A percentile compares a stretch with the other conserved stretches of the same genome.
These are phyloP conservation scores for Thielaviopsis populi DNA, from an alignment of 2,329 filamentous ascomycete species.

Conservation along the genomic window DNA sequence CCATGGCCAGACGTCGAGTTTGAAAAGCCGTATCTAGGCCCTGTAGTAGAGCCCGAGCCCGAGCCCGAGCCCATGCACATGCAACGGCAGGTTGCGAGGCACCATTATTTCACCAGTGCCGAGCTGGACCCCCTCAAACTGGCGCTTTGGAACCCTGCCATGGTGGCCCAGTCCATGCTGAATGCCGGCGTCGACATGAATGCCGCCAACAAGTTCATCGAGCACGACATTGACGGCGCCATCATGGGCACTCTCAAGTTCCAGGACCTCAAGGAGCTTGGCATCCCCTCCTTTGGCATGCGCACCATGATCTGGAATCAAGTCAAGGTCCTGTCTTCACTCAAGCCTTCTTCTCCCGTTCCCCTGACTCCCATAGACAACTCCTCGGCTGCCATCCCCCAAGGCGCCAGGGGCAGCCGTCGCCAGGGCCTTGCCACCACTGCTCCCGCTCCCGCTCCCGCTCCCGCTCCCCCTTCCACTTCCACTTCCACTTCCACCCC, in stretches of 20 bases:
- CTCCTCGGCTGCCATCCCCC: slow-evolving; percentile 31
- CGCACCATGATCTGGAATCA: slow-evolving; percentile 67
- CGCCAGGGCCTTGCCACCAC: slow-evolving; percentile 15
- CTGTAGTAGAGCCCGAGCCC: neutral
- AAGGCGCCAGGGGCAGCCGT: slow-evolving; percentile 23
- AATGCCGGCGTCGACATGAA: slow-evolving; percentile 62
- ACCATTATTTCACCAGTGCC: slow-evolving; percentile 41
- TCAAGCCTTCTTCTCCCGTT: slow-evolving; percentile 34
- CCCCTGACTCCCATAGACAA: slow-evolving; percentile 49
- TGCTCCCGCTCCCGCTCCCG: slow-evolving; percentile 19
- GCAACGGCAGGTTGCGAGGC: neutral
- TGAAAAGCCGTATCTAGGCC: neutral
- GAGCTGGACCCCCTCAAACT: slow-evolving; percentile 46
- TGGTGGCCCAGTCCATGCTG: slow-evolving; percentile 77
- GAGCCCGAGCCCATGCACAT: neutral
- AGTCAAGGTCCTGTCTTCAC: slow-evolving; percentile 53
- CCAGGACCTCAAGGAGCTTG: slow-evolving; percentile 69
- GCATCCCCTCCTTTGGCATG: slow-evolving; percentile 68
- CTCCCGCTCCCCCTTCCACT: no score
- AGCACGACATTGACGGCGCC: slow-evolving; percentile 81
- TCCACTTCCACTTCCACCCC: slow-evolving; percentile 19
- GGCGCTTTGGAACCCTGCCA: slow-evolving; percentile 53
- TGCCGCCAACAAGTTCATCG: slow-evolving; percentile 69
- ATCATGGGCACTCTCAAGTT: slow-evolving; percentile 85
- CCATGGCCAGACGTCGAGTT: slow-evolving; percentile 18